These are phyloP conservation scores for Schwanniomyces occidentalis DNA, from an alignment of 805 yeast genomes.

Conservation along the genomic window DNA sequence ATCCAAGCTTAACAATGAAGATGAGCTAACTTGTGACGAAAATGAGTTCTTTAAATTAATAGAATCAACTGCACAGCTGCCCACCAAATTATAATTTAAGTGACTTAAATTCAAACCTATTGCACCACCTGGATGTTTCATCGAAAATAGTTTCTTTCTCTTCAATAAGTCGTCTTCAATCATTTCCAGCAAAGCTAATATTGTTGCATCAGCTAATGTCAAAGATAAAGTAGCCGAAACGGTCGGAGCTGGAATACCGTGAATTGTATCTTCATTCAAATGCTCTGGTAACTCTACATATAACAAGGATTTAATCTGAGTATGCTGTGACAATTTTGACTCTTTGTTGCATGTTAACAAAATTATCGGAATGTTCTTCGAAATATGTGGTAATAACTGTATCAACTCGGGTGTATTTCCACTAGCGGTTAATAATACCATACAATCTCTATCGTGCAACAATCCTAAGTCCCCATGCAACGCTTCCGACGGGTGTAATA, in stretches of 20 bases:
- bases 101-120: constrained; percentile 59
- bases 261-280: constrained; percentile 60
- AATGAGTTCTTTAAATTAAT: constrained; percentile 10
- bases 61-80: constrained; percentile 2
- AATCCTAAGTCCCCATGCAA: constrained; percentile 88
- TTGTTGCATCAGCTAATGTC: constrained; percentile 75
- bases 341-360: constrained; percentile 61
- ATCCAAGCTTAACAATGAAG: constrained; percentile 15
- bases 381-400: constrained; percentile 57
- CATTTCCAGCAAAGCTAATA: constrained; percentile 70
- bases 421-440: constrained; percentile 72
- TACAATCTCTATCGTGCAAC: constrained; percentile 52
- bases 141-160: constrained; percentile 60
- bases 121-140: constrained; percentile 89
- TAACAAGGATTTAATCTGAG: constrained; percentile 52
- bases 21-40: constrained; percentile 13
- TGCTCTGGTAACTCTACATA: constrained; percentile 61
- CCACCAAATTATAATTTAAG: constrained; percentile 26
- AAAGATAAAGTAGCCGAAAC: constrained; percentile 77
- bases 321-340: constrained; percentile 54
- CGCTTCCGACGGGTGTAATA: constrained; percentile 84
- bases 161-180: constrained; percentile 55
- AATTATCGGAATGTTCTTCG: constrained; percentile 52
- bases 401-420: constrained; percentile 82
- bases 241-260: constrained; percentile 88